phyloP scores from a whole-genome alignment of 352 stramenopile genomes.

The Saprolegnia parasitica region DNA sequence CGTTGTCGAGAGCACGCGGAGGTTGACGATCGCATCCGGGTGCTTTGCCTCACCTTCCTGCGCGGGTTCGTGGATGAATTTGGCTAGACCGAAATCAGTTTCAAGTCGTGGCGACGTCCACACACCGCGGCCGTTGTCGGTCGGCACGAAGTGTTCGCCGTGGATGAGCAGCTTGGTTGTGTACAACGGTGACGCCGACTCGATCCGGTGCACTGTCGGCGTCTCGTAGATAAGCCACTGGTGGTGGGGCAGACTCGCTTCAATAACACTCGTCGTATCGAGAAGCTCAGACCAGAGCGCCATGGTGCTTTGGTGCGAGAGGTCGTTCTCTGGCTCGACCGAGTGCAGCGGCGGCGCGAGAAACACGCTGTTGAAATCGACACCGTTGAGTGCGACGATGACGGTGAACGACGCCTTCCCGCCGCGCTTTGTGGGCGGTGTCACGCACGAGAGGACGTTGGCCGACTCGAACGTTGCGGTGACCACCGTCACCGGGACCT shows the following conservation, averaged over 20 bases:
- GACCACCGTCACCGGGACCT: constrained; percentile 37
- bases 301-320: constrained; percentile 14
- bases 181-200: constrained; percentile 23
- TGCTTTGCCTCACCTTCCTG: not conserved
- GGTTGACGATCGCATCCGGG: constrained; percentile 3
- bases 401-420: constrained; percentile 34
- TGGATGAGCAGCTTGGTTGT: constrained; percentile 28
- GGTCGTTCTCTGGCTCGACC: constrained; percentile 5
- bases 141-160: constrained; percentile 25
- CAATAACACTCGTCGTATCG: not conserved
- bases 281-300: constrained; percentile 4
- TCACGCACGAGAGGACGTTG: constrained; percentile 41
- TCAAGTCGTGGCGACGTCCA: not conserved
- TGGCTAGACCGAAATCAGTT: not conserved
- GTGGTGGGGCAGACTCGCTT: constrained; percentile 6
- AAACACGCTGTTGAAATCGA: constrained; percentile 60
- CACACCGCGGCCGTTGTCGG: not conserved
- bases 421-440: constrained; percentile 37
- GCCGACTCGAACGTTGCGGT: constrained; percentile 51
- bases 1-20: constrained; percentile 18
- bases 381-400: constrained; percentile 50
- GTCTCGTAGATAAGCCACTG: constrained; percentile 25
- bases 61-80: constrained; percentile 15
- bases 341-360: constrained; percentile 32
- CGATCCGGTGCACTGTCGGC: constrained; percentile 16